Conservation (phyloP, 345 rosid genomes). For the Citrus maxima region DNA sequence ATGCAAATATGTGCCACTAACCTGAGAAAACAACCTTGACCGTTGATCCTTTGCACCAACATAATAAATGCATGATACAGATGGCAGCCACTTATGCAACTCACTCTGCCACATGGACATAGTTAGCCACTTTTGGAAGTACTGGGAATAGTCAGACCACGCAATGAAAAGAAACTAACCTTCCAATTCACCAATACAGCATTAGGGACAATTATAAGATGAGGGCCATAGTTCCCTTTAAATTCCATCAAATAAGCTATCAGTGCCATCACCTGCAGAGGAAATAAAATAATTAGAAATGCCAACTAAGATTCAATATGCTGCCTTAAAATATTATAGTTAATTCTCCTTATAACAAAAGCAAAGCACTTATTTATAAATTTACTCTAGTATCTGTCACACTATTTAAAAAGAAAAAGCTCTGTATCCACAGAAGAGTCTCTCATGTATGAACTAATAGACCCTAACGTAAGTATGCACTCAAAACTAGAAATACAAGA, state of each 20-base stretch:
- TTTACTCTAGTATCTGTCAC: constrained; percentile 8
- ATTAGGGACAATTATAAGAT: constrained; percentile 98
- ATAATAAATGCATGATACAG: constrained; percentile 91
- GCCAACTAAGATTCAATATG: constrained; percentile 10
- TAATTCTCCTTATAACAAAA: constrained; percentile 9
- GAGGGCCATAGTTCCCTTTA: constrained; percentile 99
- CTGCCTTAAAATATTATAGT: not conserved
- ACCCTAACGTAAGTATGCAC: not conserved
- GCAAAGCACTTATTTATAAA: not conserved
- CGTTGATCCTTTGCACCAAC: constrained; percentile 97
- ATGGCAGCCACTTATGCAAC: constrained; percentile 93
- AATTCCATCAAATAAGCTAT: constrained; percentile 99
- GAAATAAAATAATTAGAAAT: constrained; percentile 20
- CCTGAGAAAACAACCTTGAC: constrained; percentile 93
- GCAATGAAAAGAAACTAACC: constrained; percentile 47
- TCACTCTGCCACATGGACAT: constrained; percentile 71
- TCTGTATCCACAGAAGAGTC: not conserved
- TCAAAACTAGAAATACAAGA: not conserved
- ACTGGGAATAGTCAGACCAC: constrained; percentile 2
- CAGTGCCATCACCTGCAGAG: constrained; percentile 90
- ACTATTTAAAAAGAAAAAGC: not conserved
- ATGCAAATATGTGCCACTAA: constrained; percentile 23
- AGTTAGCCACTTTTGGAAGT: constrained; percentile 15
- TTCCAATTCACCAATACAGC: constrained; percentile 99
- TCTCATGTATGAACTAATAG: not conserved